phyloP scores from a whole-genome alignment of 225 moss, liverwort and hornwort species.

The Anthoceros angustus region DNA sequence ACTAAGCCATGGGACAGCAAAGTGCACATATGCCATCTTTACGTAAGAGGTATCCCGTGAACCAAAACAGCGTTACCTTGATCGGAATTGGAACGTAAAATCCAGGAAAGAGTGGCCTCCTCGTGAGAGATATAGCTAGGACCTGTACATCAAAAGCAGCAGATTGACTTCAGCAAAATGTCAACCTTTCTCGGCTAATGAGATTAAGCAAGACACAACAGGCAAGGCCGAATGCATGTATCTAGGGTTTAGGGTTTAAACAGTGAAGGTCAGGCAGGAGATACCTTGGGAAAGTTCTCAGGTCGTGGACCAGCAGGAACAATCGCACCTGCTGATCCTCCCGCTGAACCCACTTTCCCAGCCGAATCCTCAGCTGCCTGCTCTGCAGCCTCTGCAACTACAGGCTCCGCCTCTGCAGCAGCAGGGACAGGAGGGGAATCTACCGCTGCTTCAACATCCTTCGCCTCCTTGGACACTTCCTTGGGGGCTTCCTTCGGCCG shows the following conservation, averaged over 20 bases:
- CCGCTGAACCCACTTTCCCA: slow-evolving; percentile 10
- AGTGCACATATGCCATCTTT: slow-evolving; percentile 1
- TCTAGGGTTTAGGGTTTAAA: background rate
- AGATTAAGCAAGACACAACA: background rate
- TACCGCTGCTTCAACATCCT: background rate
- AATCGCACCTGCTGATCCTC: slow-evolving; percentile 36
- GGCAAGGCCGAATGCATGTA: background rate
- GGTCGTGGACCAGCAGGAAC: slow-evolving; percentile 91
- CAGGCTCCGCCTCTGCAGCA: background rate
- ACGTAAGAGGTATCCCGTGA: background rate
- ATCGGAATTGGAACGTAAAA: slow-evolving; percentile 92
- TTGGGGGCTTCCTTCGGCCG: background rate
- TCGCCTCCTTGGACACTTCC: background rate
- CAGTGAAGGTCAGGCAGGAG: background rate
- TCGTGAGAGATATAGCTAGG: slow-evolving; percentile 67
- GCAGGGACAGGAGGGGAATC: background rate
- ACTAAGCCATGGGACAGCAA: background rate
- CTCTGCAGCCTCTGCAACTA: background rate
- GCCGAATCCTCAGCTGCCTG: background rate
- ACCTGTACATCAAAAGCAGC: slow-evolving; percentile 31
- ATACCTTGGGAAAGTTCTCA: slow-evolving; percentile 46
- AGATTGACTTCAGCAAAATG: background rate
- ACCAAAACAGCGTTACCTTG: slow-evolving; percentile 41
- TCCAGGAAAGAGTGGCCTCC: slow-evolving; percentile 89
- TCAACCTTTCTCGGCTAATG: background rate